Base-by-base conservation (phyloP, 2,329 filamentous ascomycete genomes). In the Catunica adiposa region DNA sequence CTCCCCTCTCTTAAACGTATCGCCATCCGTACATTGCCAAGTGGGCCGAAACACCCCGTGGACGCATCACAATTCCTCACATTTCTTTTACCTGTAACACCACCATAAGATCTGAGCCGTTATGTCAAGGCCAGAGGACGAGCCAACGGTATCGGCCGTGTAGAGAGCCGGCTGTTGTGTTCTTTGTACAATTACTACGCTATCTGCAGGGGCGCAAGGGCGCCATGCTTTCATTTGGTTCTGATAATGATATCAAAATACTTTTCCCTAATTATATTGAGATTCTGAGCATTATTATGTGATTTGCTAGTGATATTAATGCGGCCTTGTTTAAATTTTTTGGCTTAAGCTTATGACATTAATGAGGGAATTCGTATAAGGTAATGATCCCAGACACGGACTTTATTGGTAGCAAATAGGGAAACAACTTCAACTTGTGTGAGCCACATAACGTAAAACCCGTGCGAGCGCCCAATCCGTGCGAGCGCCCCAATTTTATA, bases 1-100 rank as follows among this genome's bases (percentile, higher is more conserved):
- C 79, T 56, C 80, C 80, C 60, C 78, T 83, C 64, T 80, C 77
- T 61, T 83, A 78, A 66, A 26, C 23, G 15, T 20, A n/a, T 25
- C 26, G 29, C 29, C 51, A 29, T n/a, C n/a, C n/a, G 55, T 17
- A 23, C 53, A 38, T 42, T 26, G 34, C 26, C 53, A 29, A 31
- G 2, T 44, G 25, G 22, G 37, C 17, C 22, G 17, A 7, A 44
- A 44, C 37, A 11, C 15, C 40, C 3, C 40, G 40, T n/a, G 4
- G 8, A n/a, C 11, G 4, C 1, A 44, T 8, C 20, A n/a, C 5
- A 44, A 11, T 2, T n/a, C 23, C 11, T 2, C 17, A 25, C 15
- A 48, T 48, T 25, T 26, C 20, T 48, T 31, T 44, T 34, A 53
- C 37, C n/a, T 53, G 51, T 53, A 53, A 53, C 51, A 53, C 37